A percentile compares a stretch with the other conserved stretches of the same genome.
Conservation (phyloP, 257 asterid genomes). For the Avicennia marina region DNA sequence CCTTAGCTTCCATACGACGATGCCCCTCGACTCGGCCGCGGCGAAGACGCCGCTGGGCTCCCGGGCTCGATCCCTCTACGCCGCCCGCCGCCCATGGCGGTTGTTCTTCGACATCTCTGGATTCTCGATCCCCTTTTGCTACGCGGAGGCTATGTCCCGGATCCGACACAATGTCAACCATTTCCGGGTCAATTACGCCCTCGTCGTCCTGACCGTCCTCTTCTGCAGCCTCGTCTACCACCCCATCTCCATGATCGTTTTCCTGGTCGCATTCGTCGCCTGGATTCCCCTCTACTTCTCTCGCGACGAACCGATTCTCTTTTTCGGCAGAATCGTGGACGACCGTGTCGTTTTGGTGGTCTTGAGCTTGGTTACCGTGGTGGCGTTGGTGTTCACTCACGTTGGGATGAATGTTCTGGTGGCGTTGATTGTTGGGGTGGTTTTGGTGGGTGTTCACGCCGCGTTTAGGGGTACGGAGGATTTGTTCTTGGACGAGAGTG, state of each 20-base stretch:
- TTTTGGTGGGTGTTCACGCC: conserved; percentile 51
- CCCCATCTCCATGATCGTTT: conserved; percentile 81
- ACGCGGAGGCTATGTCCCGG: conserved; percentile 57
- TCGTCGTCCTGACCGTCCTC: conserved; percentile 48
- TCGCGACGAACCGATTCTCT: conserved; percentile 52
- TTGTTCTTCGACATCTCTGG: conserved; percentile 44
- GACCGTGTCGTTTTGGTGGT: conserved; percentile 55
- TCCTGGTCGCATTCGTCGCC: conserved; percentile 36
- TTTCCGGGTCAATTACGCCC: conserved; percentile 75
- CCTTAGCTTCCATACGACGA: too few relatives aligned
- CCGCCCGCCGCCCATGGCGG: conserved; percentile 74
- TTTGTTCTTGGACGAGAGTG: conserved; percentile 70
- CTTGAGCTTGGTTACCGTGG: conserved; percentile 58
- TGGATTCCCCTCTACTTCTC: conserved; percentile 63
- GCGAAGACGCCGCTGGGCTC: conserved; percentile 14
- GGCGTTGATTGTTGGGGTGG: conserved; percentile 55
- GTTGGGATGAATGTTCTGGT: conserved; percentile 71
- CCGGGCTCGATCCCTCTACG: conserved; percentile 35
- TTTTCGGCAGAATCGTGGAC: conserved; percentile 37
- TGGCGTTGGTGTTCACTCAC: conserved; percentile 56
- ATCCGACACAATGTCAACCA: conserved; percentile 62
- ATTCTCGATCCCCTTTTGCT: conserved; percentile 51
- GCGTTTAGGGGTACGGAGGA: conserved; percentile 62
- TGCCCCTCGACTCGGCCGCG: too few relatives aligned
- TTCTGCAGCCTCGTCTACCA: conserved; percentile 78